Base-by-base conservation (phyloP, 768 basidiomycete genomes). In the Pleurotus citrinopileatus region DNA sequence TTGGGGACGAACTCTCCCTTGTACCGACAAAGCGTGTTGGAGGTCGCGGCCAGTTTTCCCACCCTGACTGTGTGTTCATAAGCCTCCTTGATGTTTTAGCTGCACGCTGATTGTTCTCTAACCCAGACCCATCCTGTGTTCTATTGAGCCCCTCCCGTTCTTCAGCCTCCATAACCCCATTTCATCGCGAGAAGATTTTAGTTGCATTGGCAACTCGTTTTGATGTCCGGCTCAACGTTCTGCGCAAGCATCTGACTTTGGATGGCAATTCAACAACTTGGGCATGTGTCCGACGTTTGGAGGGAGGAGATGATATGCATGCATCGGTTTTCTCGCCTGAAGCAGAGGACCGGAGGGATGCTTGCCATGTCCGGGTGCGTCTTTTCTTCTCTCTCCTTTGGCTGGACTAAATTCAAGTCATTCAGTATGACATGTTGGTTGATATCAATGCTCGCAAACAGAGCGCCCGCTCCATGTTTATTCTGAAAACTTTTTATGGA, bases 301-400 rank as follows among this genome's bases (percentile, higher is more conserved):
- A 64, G 29, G 67, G 60, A 28, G 73, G 72, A 7, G 70, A 73
- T 54, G 58, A 53, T 8, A 67, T 70, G 48, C 52, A 59, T 36
- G 61, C 68, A 1, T 53, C 60, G 3, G 27, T 32, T 1, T 34
- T 69, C 9, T 55, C 43, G 5, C 44, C 38, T 44, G 26, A 13
- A 10, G 25, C 7, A 26, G 61, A 63, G 9, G 67, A 69, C 44
- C 25, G 40, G 5, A 54, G 65, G 4, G 70, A 73, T 61, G 64
- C 68, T 22, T 56, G 65, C 20, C 73, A 59, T 63, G 63, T 74
- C 15, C 51, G 64, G 36, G 72, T 74, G 60, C 12, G 68, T 60
- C 10, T 38, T 42, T 25, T 43, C 19, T 51, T 38, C 56, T 32
- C 27, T 37, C 40, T 42, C 40, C 50, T 25, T 38, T 43, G n/a